phyloP scores from a whole-genome alignment of 805 yeast species.

The Debaryomyces castellii region DNA sequence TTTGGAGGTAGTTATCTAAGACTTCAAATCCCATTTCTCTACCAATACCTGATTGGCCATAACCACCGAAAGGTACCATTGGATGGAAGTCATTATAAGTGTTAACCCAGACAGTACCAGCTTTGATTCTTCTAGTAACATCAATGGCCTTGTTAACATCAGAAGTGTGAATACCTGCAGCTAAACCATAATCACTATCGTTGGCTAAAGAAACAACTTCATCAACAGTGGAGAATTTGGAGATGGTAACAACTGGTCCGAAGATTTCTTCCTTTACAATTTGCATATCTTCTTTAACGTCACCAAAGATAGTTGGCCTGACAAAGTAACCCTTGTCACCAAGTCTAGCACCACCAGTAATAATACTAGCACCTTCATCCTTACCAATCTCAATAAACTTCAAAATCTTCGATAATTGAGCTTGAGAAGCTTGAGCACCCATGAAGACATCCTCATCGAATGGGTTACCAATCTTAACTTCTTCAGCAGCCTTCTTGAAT shows the following conservation, averaged over 20 bases:
- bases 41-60: constrained; percentile 88
- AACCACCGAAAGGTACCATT: constrained; percentile 91
- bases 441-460: constrained; percentile 75
- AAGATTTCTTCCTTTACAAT: constrained; percentile 89
- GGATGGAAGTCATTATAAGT: constrained; percentile 86
- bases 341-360: constrained; percentile 78
- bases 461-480: constrained; percentile 76
- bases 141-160: constrained; percentile 73
- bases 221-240: constrained; percentile 79
- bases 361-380: constrained; percentile 78
- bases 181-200: constrained; percentile 80
- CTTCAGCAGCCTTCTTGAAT: constrained; percentile 57
- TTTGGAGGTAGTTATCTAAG: constrained; percentile 79
- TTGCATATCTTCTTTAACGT: constrained; percentile 69
- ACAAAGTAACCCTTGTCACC: constrained; percentile 71
- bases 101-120: constrained; percentile 94
- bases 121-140: constrained; percentile 70
- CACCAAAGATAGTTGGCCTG: constrained; percentile 83
- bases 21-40: constrained; percentile 92
- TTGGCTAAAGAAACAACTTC: constrained; percentile 80
- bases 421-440: constrained; percentile 89
- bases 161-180: constrained; percentile 85
- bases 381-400: constrained; percentile 74
- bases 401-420: constrained; percentile 77
- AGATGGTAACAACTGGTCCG: constrained; percentile 87